Conservation (phyloP, 2,329 filamentous ascomycete species). For the Aspergillus bombycis region DNA sequence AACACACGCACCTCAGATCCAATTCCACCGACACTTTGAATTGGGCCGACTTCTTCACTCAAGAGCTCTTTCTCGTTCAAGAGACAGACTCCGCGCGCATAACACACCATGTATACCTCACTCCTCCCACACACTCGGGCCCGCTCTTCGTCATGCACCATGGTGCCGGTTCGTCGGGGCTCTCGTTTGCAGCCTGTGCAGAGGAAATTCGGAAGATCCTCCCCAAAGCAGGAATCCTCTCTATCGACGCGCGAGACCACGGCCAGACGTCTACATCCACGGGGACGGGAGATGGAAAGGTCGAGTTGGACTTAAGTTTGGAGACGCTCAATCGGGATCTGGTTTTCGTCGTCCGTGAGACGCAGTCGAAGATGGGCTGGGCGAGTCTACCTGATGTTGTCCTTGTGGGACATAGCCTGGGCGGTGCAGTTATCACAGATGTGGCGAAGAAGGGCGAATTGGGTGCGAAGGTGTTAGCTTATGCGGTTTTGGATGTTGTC, state of each 20-base stretch:
- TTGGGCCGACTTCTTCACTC: slow-evolving; percentile 90
- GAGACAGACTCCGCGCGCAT: slow-evolving; percentile 50
- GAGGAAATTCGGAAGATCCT: slow-evolving; percentile 75
- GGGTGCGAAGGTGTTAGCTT: slow-evolving; percentile 73
- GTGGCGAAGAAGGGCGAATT: slow-evolving; percentile 70
- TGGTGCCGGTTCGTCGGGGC: slow-evolving; percentile 87
- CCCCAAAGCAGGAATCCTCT: slow-evolving; percentile 80
- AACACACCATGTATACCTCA: slow-evolving; percentile 84
- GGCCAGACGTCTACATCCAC: slow-evolving; percentile 61
- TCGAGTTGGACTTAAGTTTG: slow-evolving; percentile 69
- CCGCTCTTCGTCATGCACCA: slow-evolving; percentile 94
- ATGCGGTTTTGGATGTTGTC: slow-evolving; percentile 90
- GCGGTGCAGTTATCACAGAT: slow-evolving; percentile 87
- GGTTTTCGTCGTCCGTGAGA: slow-evolving; percentile 67
- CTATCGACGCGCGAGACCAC: slow-evolving; percentile 84
- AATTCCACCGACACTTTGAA: slow-evolving; percentile 63
- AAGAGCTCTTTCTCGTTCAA: slow-evolving; percentile 72
- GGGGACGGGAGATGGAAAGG: slow-evolving; percentile 25
- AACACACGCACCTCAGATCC: slow-evolving; percentile 10
- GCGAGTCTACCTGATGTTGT: slow-evolving; percentile 71
- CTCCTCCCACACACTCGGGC: slow-evolving; percentile 70
- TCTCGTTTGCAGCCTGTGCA: slow-evolving; percentile 85
- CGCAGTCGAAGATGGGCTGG: slow-evolving; percentile 73
- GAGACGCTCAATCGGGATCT: slow-evolving; percentile 74
- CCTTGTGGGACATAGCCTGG: slow-evolving; percentile 88